Percentiles rank a stretch among this genome's conserved stretches.
These are phyloP conservation scores for Bipolaris oryzae DNA, from an alignment of 2,329 filamentous ascomycete genomes.

Conservation along the genomic window DNA sequence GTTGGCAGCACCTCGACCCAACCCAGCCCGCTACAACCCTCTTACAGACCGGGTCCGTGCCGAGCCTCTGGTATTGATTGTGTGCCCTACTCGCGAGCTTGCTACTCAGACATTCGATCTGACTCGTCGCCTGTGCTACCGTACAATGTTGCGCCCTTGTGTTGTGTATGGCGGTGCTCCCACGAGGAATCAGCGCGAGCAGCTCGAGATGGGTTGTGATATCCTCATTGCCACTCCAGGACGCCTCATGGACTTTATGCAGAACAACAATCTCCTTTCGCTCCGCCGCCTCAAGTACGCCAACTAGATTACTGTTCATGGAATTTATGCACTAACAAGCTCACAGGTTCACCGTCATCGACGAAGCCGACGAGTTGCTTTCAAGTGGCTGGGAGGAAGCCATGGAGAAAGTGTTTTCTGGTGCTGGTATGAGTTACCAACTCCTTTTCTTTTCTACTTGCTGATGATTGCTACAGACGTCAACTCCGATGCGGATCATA, in stretches of 20 bases:
- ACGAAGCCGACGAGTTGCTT: constrained; percentile 95
- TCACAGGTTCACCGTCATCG: constrained; percentile 57
- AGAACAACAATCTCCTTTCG: constrained; percentile 69
- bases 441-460: constrained; percentile 1
- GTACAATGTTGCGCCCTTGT: constrained; percentile 90
- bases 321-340: neutral
- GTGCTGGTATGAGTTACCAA: constrained; percentile 68
- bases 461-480: constrained; percentile 57
- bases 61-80: constrained; percentile 85
- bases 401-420: constrained; percentile 75
- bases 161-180: constrained; percentile 88
- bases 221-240: constrained; percentile 88
- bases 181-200: constrained; percentile 68
- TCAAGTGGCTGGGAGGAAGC: constrained; percentile 77
- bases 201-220: constrained; percentile 85
- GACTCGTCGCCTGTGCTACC: constrained; percentile 88
- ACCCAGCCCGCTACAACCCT: constrained; percentile 62
- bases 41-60: constrained; percentile 65
- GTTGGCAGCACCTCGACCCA: constrained; percentile 77
- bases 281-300: constrained; percentile 77
- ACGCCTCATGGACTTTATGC: constrained; percentile 83
- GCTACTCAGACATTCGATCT: constrained; percentile 96
- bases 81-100: constrained; percentile 87
- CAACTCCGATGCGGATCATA: constrained; percentile 75
- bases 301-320: neutral